Evolutionary conservation across 495 filamentous ascomycete species (phyloP), one percentile per base, ranked within the genome.

Genomic region (Bathelium albidoporum): DNA sequence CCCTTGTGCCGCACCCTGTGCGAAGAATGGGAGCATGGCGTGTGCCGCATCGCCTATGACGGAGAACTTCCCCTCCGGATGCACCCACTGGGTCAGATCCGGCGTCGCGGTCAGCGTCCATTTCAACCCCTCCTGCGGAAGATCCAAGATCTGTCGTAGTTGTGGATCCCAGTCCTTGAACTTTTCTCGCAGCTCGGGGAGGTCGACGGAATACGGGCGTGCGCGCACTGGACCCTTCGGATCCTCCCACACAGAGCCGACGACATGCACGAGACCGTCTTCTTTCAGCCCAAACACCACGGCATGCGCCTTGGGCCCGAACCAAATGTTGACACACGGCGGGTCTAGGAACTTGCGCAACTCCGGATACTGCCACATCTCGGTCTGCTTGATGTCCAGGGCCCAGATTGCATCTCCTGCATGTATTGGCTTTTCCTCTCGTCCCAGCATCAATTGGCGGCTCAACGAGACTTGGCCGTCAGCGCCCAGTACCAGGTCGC

Each of bases 21-120:
- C 36, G 4, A 62, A 7, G 39, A 59, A 62, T 41, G 68, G 66
- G 1, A 68, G 63, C 68, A 68, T 68, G 29, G 74, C 70, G 63
- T 82, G 81, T 2, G 74, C 77, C 10, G 78, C 74, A 62, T 83
- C 81, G 0, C 81, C 81, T 32, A 81, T 73, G 14, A 80, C 44
- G 5, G 79, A 60, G 4, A 75, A 64, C 61, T 76, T 78, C 39
- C 76, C 78, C n/a, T 26, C 12, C 4, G 76, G 72, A 39, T 76
- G 73, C 3, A 75, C 63, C 77, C 77, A 78, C 5, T 68, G 69
- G 12, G 69, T 58, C 64, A 78, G 66, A 20, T 67, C 66, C 1
- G 68, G 68, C 18, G 71, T 64, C 62, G 77, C 74, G 64, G 70
- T 69, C 10, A 84, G 28, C 52, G 62, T 66, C 69, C 67, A 71